Conservation (phyloP, 2,329 filamentous ascomycete genomes). For the Ophiocordyceps camponoti-floridani region DNA sequence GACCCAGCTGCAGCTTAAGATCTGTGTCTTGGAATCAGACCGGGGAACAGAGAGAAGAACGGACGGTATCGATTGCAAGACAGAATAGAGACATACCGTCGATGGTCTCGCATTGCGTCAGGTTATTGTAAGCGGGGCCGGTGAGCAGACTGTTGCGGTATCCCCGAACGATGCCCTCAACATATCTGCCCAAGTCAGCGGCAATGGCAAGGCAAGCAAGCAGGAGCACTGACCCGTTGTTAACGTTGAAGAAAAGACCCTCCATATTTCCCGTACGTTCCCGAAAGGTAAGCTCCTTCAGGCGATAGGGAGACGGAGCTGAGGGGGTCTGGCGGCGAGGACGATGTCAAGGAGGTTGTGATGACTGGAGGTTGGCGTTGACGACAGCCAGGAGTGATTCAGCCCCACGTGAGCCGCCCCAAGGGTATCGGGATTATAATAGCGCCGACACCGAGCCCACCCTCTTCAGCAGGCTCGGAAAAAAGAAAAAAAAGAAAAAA, state of each 20-base stretch:
- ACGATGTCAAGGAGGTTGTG: background rate
- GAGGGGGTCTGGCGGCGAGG: background rate
- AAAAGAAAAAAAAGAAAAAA: background rate
- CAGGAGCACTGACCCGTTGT: slow-evolving; percentile 50
- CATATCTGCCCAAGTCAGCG: slow-evolving; percentile 45
- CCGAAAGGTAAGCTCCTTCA: background rate
- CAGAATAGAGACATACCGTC: slow-evolving; percentile 42
- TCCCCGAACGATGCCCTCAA: slow-evolving; percentile 92
- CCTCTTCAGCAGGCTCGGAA: background rate
- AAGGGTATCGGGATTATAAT: background rate
- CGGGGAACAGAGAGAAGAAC: background rate
- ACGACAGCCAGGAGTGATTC: background rate
- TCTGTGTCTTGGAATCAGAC: slow-evolving; percentile 34
- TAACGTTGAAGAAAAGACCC: slow-evolving; percentile 85
- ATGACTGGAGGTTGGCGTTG: background rate
- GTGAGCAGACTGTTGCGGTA: slow-evolving; percentile 92
- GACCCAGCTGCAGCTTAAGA: slow-evolving; percentile 91
- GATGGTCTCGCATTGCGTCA: slow-evolving; percentile 94
- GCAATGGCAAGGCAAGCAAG: slow-evolving; percentile 6
- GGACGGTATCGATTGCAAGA: background rate
- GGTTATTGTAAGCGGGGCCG: slow-evolving; percentile 77
- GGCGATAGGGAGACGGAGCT: background rate
- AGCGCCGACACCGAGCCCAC: background rate
- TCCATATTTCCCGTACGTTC: slow-evolving; percentile 41
- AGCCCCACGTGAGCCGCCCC: background rate